phyloP scores from a whole-genome alignment of 2,329 filamentous ascomycete species.

The Pyrenophora tritici-repentis region DNA sequence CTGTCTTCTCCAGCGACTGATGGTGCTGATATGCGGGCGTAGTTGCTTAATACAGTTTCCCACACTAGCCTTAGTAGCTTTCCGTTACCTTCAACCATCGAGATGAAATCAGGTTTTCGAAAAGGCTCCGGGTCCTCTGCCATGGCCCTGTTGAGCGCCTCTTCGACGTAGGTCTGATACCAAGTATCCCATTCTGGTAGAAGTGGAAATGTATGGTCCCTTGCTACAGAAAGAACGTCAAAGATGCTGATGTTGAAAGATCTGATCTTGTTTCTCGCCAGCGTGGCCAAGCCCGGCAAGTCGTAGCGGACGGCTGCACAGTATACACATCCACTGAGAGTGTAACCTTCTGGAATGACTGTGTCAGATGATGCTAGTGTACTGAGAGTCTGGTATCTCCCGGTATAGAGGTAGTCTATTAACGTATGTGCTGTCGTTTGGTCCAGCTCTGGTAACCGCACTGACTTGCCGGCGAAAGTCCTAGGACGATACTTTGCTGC shows the following conservation, averaged over 20 bases:
- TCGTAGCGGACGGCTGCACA: constrained; percentile 34
- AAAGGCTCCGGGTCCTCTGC: constrained; percentile 30
- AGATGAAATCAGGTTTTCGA: constrained; percentile 27
- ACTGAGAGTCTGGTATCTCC: constrained; percentile 24
- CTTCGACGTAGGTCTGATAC: constrained; percentile 33
- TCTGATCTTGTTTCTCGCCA: constrained; percentile 31
- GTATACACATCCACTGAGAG: constrained; percentile 31
- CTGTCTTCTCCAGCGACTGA: neutral
- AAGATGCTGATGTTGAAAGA: constrained; percentile 26
- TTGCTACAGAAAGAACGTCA: constrained; percentile 27
- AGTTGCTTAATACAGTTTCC: constrained; percentile 35
- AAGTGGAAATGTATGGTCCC: constrained; percentile 27
- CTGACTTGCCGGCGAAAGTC: constrained; percentile 20
- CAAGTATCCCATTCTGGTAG: constrained; percentile 31
- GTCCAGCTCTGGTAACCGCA: constrained; percentile 32
- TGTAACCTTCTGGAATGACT: constrained; percentile 17
- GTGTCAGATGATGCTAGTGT: constrained; percentile 1
- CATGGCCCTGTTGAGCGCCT: constrained; percentile 25
- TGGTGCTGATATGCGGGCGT: constrained; percentile 2
- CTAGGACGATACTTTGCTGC: constrained; percentile 14
- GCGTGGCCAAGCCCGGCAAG: constrained; percentile 29
- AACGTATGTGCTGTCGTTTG: constrained; percentile 30
- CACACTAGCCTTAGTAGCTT: constrained; percentile 35
- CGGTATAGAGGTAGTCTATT: constrained; percentile 34
- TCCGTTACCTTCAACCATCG: constrained; percentile 32